A percentile compares a stretch with the other conserved stretches of the same genome.
Conservation (phyloP, 2,329 filamentous ascomycete species). For the Calonectria pteridis region DNA sequence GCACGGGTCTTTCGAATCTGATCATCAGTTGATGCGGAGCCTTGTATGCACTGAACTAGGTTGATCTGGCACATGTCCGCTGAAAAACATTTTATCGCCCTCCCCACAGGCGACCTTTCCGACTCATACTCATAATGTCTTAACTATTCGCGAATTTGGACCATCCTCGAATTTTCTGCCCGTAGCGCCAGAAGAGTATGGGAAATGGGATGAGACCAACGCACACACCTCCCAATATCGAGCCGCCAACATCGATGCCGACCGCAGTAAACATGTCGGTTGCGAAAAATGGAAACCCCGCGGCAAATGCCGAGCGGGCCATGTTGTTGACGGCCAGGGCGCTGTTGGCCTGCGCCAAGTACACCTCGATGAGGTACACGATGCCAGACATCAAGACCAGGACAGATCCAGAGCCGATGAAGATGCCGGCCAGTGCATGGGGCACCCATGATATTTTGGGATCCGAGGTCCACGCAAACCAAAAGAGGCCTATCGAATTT, state of each 20-base stretch:
- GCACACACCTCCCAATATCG: neutral
- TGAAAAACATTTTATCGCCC: neutral
- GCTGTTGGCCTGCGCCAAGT: neutral
- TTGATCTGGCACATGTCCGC: neutral
- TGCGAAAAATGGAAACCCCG: neutral
- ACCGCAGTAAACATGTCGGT: neutral
- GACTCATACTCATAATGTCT: neutral
- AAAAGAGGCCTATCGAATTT: neutral
- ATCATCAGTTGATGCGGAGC: neutral
- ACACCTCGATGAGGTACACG: neutral
- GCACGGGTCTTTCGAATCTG: neutral
- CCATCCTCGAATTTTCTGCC: neutral
- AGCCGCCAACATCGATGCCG: neutral
- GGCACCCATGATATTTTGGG: neutral
- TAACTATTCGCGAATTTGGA: neutral
- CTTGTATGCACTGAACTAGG: neutral
- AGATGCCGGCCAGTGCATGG: neutral
- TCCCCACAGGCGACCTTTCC: neutral
- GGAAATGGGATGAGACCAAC: neutral
- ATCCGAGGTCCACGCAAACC: neutral
- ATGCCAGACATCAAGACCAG: neutral
- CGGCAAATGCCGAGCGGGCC: neutral
- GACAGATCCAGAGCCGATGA: neutral
- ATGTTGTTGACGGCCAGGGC: neutral
- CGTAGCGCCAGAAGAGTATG: neutral